A percentile compares a stretch with the other conserved stretches of the same genome.
Evolutionary conservation across 208 protist genomes (phyloP).

Genomic region (Borovskyia barvae): DNA sequence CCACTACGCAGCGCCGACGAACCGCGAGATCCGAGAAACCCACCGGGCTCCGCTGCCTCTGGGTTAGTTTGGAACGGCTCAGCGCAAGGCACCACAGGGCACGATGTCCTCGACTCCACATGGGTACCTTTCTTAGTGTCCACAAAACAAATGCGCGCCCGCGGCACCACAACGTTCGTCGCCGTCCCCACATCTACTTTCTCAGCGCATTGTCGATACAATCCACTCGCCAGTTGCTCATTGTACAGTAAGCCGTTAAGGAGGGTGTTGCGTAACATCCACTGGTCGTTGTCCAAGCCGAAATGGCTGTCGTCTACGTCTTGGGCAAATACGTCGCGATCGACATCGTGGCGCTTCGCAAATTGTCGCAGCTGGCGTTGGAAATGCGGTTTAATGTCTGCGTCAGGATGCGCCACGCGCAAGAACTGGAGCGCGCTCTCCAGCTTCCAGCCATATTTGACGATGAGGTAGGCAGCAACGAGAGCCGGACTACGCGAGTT

Average conservation of each 20-base stretch:
- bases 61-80: conserved; percentile 45
- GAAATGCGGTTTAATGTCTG: conserved; percentile 91
- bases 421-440: conserved; percentile 83
- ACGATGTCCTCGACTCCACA: conserved; percentile 33
- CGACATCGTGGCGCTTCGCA: conserved; percentile 74
- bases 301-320: conserved; percentile 80
- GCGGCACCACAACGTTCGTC: conserved; percentile 27
- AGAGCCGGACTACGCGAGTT: conserved; percentile 80
- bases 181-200: conserved; percentile 59
- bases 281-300: conserved; percentile 90
- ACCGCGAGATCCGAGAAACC: conserved; percentile 60
- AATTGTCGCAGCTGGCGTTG: conserved; percentile 85
- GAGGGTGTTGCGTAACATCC: conserved; percentile 91
- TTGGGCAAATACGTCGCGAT: conserved; percentile 84
- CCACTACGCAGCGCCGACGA: conserved; percentile 37
- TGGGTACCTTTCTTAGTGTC: conserved; percentile 75
- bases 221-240: conserved; percentile 58
- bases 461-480: conserved; percentile 87
- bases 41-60: conserved; percentile 5
- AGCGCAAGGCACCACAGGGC: conserved; percentile 47
- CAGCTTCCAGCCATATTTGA: conserved; percentile 92
- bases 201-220: conserved; percentile 61
- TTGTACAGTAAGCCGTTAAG: conserved; percentile 81
- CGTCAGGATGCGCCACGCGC: conserved; percentile 86
- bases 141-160: conserved; percentile 57